A percentile compares a stretch with the other conserved stretches of the same genome.
These are phyloP conservation scores for Trametes sp. DNA, from an alignment of 1,284 basidiomycete species.

Conservation along the genomic window DNA sequence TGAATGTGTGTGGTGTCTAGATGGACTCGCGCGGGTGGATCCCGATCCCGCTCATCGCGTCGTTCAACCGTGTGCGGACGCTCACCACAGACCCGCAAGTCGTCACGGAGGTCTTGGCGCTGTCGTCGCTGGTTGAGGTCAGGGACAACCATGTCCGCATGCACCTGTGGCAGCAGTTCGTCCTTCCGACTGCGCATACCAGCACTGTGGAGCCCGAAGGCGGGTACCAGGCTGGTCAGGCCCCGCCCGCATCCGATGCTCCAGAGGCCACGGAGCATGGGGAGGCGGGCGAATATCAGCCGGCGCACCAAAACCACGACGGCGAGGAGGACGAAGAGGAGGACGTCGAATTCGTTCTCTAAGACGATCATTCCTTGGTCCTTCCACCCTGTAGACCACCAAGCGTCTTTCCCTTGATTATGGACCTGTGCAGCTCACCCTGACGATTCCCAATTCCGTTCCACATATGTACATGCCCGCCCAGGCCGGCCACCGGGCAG, in stretches of 20 bases:
- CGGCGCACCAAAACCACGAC: constrained; percentile 35
- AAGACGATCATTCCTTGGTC: constrained; percentile 1
- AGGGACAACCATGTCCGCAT: constrained; percentile 73
- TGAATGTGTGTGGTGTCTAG: constrained; percentile 49
- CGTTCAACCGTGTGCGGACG: constrained; percentile 84
- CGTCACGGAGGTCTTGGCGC: constrained; percentile 74
- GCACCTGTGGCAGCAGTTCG: constrained; percentile 68
- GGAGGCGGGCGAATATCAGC: constrained; percentile 35
- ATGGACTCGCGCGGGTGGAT: constrained; percentile 94
- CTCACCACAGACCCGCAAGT: constrained; percentile 72
- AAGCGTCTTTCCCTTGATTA: background rate
- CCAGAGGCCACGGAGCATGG: constrained; percentile 13
- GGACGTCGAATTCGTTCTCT: constrained; percentile 60
- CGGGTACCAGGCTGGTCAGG: background rate
- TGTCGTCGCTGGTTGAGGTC: constrained; percentile 81
- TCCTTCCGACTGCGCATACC: constrained; percentile 71
- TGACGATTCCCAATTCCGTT: background rate
- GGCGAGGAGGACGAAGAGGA: constrained; percentile 63
- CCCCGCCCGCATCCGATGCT: constrained; percentile 8
- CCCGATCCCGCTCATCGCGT: constrained; percentile 78
- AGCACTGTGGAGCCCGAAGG: constrained; percentile 44
- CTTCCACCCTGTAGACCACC: background rate
- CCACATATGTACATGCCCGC: constrained; percentile 6
- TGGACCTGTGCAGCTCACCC: background rate
- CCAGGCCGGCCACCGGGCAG: constrained; percentile 3